A percentile compares a stretch with the other conserved stretches of the same genome.
Evolutionary conservation across 192 early-diverging fungal species (phyloP).

Genomic region (Backusella westeae): DNA sequence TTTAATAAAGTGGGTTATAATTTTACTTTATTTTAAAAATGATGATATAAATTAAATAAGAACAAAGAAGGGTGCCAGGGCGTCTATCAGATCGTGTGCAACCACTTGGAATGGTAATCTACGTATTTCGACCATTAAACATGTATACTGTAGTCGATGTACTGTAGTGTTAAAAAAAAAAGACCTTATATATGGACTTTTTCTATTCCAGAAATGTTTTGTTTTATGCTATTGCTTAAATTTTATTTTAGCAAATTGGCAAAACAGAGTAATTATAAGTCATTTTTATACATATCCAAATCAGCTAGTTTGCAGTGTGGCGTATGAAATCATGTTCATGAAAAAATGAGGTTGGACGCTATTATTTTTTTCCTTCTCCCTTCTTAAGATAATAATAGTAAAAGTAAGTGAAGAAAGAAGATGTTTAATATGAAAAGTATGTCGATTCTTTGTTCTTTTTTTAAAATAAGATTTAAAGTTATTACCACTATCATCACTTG

Average conservation of each 20-base stretch:
- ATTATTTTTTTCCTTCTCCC: not conserved
- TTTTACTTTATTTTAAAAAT: too few relatives aligned
- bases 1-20: not conserved
- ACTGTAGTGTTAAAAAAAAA: not conserved
- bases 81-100: not conserved
- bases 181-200: not conserved
- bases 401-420: not conserved
- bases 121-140: not conserved
- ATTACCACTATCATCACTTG: not conserved
- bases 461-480: not conserved
- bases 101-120: not conserved
- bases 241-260: not conserved
- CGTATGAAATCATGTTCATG: not conserved
- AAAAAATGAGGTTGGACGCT: not conserved
- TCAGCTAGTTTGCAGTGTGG: not conserved
- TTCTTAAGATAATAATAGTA: not conserved
- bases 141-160: not conserved
- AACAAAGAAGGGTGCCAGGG: not conserved
- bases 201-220: not conserved
- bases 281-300: not conserved
- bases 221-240: too few relatives aligned
- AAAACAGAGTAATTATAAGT: not conserved
- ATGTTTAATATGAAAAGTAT: not conserved
- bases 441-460: not conserved
- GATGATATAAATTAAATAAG: not conserved